These are phyloP conservation scores for Rhynchospora breviuscula DNA, from an alignment of 176 grass and related monocot genomes.

Conservation along the genomic window DNA sequence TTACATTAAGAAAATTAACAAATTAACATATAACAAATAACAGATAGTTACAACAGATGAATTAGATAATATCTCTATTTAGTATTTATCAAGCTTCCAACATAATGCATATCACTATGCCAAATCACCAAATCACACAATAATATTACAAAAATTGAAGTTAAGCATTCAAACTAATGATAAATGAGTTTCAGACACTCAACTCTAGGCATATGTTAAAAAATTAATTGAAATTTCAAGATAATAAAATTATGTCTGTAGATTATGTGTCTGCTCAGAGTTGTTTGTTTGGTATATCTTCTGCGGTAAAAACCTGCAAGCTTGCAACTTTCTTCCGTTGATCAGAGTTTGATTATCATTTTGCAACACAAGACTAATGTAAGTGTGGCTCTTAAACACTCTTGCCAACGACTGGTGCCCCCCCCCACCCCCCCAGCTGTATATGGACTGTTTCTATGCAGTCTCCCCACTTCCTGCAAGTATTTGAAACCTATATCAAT, in stretches of 20 bases:
- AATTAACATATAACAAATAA: too few relatives aligned
- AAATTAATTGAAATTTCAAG: background rate
- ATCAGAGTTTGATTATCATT: conserved; percentile 33
- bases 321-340: conserved; percentile 55
- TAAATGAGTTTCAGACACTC: background rate
- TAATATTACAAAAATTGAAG: background rate
- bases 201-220: background rate
- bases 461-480: conserved; percentile 49
- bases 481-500: background rate
- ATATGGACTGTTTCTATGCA: conserved; percentile 50
- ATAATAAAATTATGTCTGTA: background rate
- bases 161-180: background rate
- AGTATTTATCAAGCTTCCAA: background rate
- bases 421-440: conserved; percentile 5
- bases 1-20: too few relatives aligned
- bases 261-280: background rate
- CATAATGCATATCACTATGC: background rate
- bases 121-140: background rate
- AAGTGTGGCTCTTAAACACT: conserved; percentile 29
- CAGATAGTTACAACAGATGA: too few relatives aligned
- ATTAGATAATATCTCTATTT: too few relatives aligned
- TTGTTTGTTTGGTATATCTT: too few relatives aligned
- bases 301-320: conserved; percentile 49
- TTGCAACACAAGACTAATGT: conserved; percentile 30
- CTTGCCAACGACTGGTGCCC: conserved; percentile 43